phyloP scores from a whole-genome alignment of 1,284 basidiomycete genomes.

The Filobasidium uniguttulatum region DNA sequence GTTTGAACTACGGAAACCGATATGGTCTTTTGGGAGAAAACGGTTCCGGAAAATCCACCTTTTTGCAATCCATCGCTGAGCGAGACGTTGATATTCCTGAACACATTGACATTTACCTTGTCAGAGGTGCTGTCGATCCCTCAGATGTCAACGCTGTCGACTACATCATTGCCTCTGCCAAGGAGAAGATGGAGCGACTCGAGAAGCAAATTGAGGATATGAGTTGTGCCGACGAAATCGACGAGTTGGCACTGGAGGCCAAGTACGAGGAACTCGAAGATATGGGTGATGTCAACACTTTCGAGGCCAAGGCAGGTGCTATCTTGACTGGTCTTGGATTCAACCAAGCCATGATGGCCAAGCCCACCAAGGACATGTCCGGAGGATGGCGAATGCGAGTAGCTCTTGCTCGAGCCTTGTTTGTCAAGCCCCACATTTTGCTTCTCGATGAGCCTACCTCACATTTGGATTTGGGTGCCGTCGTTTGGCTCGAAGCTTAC shows the following conservation, averaged over 20 bases:
- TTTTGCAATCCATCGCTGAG: constrained; percentile 54
- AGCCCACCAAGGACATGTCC: constrained; percentile 94
- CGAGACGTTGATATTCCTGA: constrained; percentile 88
- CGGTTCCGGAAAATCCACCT: constrained; percentile 75
- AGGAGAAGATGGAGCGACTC: constrained; percentile 85
- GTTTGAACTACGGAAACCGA: constrained; percentile 89
- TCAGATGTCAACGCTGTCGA: constrained; percentile 92
- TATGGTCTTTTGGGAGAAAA: constrained; percentile 94
- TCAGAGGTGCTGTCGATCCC: constrained; percentile 88
- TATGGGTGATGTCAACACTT: constrained; percentile 74
- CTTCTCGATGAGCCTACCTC: constrained; percentile 63
- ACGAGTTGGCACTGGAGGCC: constrained; percentile 72
- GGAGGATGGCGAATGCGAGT: constrained; percentile 99
- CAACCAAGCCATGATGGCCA: constrained; percentile 79
- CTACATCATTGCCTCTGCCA: constrained; percentile 86
- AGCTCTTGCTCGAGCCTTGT: constrained; percentile 85
- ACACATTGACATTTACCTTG: constrained; percentile 96
- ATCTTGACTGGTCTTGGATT: constrained; percentile 97
- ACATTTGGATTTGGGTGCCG: constrained; percentile 79
- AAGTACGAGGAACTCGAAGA: constrained; percentile 96
- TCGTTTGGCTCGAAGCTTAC: constrained; percentile 98
- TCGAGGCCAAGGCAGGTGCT: constrained; percentile 88
- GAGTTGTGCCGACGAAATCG: constrained; percentile 73
- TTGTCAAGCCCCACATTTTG: constrained; percentile 89
- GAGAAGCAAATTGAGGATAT: constrained; percentile 92